Evolutionary conservation across 345 rosid species (phyloP), one percentile per base, ranked within the genome.

Genomic region (Arabidopsis arenosa): DNA sequence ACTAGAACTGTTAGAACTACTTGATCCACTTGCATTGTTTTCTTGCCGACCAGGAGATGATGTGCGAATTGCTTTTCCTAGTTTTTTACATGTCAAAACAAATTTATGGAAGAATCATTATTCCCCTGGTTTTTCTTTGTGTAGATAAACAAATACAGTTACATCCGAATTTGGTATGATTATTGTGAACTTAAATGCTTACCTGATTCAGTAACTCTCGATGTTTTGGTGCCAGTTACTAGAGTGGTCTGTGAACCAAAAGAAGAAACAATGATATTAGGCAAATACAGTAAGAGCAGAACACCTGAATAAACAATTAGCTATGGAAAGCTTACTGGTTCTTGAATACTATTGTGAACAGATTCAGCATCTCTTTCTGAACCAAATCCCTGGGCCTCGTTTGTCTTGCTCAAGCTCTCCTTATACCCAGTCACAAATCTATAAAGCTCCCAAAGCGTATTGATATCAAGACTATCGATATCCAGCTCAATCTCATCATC

Each of bases 401-500:
- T 79, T 79, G 65, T 80, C 82, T 83, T 84, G 83, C 75, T 81
- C 73, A 81, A 60, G 80, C 81, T 73, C 70, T 80, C 90, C 66
- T 80, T 83, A 68, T 89, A 80, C 69, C 84, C 72, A 37, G 72
- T 81, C 37, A 92, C 90, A 66, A 89, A 86, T 55, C 81, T 79
- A 72, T 95, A 82, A 59, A 95, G 93, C 78, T 92, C 96, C 99
- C 97, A 95, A 60, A 92, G 91, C 13, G 96, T 92, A 70, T 92
- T 86, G 47, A 79, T 70, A 78, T 92, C 97, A 73, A 95, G 79
- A 78, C 81, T 80, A 68, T 92, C 97, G 43, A 95, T 89, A 66
- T 95, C 97, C 69, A 95, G 84, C 79, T 92, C 99, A 77, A 95
- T 87, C 80, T 92, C 99, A 82, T 90, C 93, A 71, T 92, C 97